Conservation (phyloP, 2,329 filamentous ascomycete species). For the Albifimbria verrucaria region DNA sequence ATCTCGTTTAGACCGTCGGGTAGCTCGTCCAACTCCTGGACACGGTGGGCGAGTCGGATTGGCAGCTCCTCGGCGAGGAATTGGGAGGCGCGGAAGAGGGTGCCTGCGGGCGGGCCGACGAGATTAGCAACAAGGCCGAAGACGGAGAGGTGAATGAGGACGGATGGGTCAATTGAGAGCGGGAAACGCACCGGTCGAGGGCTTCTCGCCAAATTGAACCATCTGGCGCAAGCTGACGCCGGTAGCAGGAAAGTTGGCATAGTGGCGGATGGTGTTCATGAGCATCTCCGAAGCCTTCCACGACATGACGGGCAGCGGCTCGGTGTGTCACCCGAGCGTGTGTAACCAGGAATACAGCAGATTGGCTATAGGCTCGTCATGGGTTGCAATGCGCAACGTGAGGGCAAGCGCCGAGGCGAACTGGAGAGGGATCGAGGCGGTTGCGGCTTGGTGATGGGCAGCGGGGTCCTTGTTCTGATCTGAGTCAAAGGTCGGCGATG, state of each 20-base stretch:
- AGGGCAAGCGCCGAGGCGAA: not conserved
- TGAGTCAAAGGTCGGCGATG: not conserved
- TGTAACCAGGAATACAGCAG: too few relatives aligned
- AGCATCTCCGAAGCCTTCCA: conserved; percentile 88
- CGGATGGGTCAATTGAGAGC: conserved; percentile 55
- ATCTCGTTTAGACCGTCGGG: conserved; percentile 97
- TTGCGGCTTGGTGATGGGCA: too few relatives aligned
- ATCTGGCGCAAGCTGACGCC: conserved; percentile 96
- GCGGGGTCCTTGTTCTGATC: not conserved
- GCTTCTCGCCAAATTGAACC: conserved; percentile 96
- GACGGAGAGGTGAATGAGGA: conserved; percentile 69
- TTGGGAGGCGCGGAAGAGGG: conserved; percentile 94
- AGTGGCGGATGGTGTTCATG: conserved; percentile 97
- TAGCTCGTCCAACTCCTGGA: conserved; percentile 87
- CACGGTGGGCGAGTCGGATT: conserved; percentile 92
- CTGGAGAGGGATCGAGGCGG: not conserved
- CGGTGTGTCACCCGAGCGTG: conserved; percentile 4
- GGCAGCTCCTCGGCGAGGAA: conserved; percentile 98
- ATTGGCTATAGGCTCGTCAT: not conserved
- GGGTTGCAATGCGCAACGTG: too few relatives aligned
- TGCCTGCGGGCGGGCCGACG: conserved; percentile 64
- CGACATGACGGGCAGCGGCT: conserved; percentile 60
- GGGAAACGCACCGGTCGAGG: conserved; percentile 75
- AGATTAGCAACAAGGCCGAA: conserved; percentile 86
- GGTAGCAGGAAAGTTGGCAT: conserved; percentile 94